Evolutionary conservation across 2,329 filamentous ascomycete genomes (phyloP), one percentile per base, ranked within the genome.

Genomic region (Arthrobotrys entomopaga): DNA sequence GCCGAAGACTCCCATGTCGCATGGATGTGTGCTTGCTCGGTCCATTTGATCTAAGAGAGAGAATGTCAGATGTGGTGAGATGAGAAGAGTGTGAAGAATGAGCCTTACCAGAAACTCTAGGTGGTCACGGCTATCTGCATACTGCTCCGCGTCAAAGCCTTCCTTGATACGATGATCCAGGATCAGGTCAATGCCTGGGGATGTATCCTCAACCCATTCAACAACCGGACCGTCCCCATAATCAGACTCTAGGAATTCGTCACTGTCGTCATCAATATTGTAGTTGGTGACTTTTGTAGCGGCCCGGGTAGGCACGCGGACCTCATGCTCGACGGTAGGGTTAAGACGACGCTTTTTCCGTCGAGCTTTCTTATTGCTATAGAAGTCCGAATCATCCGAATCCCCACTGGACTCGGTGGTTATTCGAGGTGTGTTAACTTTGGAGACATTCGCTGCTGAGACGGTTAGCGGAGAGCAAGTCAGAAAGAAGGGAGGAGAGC

Each of bases 11-110:
- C 93, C 94, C 95, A 99, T 0, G 93, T 96, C 66, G 96, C 91
- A 83, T 99, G 95, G 78, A 96, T 89, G 81, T 99, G 93, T 10
- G 95, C 96, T 82, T 93, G 92, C 77, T 90, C 92, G 82, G 97
- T 92, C 95, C 96, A 99, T 83, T 99, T 99, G 82, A 99, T 93
- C 82, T 90, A 87, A n/a, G 7, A 15, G n/a, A 34, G 29, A 78
- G 86, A 16, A 15, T n/a, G 42, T 78, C 50, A 56, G 40, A 54
- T 43, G 48, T 22, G 50, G 10, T 15, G 19, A 56, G 42, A 26
- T 3, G 49, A 46, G 24, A 10, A 57, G 11, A 22, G 49, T 16
- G 24, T 29, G 34, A 46, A 43, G 59, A 56, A 46, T 40, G 50
- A 46, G 80, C 83, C 77, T 34, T 80, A 86, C 84, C 77, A 87